Conservation (phyloP, 148 eudicot species). For the Rheum nobile region DNA sequence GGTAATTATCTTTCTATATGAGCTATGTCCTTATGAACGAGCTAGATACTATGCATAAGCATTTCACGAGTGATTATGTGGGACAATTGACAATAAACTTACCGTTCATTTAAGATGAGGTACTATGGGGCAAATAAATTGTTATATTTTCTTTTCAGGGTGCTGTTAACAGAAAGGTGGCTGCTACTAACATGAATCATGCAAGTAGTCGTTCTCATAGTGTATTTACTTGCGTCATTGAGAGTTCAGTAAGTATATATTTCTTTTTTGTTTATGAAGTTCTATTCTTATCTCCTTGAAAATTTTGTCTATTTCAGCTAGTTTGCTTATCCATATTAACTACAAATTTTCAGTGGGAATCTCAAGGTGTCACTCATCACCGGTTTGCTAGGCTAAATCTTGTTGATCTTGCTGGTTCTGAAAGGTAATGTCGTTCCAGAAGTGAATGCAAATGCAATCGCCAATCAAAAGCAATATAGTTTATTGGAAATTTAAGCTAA, state of each 20-base stretch:
- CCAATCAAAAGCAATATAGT: background rate
- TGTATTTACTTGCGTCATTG: slow-evolving; percentile 86
- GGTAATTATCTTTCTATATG: slow-evolving; percentile 20
- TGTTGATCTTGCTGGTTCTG: slow-evolving; percentile 97
- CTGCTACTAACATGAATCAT: slow-evolving; percentile 96
- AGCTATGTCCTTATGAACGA: background rate
- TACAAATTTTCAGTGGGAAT: slow-evolving; percentile 62
- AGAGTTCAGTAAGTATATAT: slow-evolving; percentile 62
- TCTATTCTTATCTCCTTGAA: background rate
- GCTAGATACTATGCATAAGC: background rate
- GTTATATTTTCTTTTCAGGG: slow-evolving; percentile 36
- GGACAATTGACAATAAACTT: no score
- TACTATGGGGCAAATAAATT: background rate
- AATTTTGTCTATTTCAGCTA: background rate
- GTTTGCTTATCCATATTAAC: background rate
- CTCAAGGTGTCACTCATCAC: slow-evolving; percentile 92
- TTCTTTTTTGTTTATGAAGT: background rate
- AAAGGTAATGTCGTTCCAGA: slow-evolving; percentile 44
- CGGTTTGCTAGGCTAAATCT: slow-evolving; percentile 92
- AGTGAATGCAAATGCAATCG: background rate
- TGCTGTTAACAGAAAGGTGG: slow-evolving; percentile 91
- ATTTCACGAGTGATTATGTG: no score
- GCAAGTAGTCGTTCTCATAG: slow-evolving; percentile 99
- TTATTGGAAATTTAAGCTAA: background rate
- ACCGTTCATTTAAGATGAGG: background rate